These are phyloP conservation scores for Lachnellula hyalina DNA, from an alignment of 2,329 filamentous ascomycete species.

Conservation along the genomic window DNA sequence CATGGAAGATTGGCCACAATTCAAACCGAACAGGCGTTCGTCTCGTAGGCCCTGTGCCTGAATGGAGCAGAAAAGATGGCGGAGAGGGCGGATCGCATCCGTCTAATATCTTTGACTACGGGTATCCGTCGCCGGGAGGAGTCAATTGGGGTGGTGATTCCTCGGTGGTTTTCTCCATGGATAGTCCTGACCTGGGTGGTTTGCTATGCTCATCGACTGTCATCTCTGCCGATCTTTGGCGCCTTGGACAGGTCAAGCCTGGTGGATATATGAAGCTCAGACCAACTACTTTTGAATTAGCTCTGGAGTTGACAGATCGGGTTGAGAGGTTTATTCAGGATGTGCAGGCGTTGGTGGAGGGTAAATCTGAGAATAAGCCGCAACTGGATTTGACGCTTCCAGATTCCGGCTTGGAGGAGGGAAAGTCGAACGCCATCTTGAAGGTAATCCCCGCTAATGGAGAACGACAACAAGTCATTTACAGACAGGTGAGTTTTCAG, in stretches of 20 bases:
- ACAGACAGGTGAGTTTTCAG: slow-evolving; percentile 13
- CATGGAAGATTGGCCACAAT: slow-evolving; percentile 59
- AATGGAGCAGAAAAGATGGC: slow-evolving; percentile 54
- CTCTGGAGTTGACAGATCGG: slow-evolving; percentile 39
- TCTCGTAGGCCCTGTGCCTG: slow-evolving; percentile 51
- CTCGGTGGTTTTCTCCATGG: slow-evolving; percentile 53
- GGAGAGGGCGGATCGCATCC: slow-evolving; percentile 61
- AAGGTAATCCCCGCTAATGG: slow-evolving; percentile 7
- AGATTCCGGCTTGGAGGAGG: slow-evolving; percentile 2
- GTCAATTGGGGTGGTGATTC: slow-evolving; percentile 59
- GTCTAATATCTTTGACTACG: slow-evolving; percentile 53
- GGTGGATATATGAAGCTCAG: slow-evolving; percentile 49
- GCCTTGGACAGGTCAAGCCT: slow-evolving; percentile 55
- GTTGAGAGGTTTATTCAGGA: slow-evolving; percentile 39
- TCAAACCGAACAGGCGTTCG: slow-evolving; percentile 55
- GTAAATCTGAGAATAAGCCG: neutral
- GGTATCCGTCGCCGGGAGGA: slow-evolving; percentile 49
- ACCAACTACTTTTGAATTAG: slow-evolving; percentile 46
- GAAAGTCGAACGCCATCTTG: slow-evolving; percentile 10
- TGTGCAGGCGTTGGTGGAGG: slow-evolving; percentile 24
- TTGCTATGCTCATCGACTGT: slow-evolving; percentile 53
- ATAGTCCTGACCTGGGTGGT: slow-evolving; percentile 56
- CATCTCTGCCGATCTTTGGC: slow-evolving; percentile 54
- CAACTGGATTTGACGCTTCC: slow-evolving; percentile 11
- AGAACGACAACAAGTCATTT: slow-evolving; percentile 10